These are phyloP conservation scores for Pleurotus sapidus DNA, from an alignment of 768 basidiomycete genomes.

Conservation along the genomic window DNA sequence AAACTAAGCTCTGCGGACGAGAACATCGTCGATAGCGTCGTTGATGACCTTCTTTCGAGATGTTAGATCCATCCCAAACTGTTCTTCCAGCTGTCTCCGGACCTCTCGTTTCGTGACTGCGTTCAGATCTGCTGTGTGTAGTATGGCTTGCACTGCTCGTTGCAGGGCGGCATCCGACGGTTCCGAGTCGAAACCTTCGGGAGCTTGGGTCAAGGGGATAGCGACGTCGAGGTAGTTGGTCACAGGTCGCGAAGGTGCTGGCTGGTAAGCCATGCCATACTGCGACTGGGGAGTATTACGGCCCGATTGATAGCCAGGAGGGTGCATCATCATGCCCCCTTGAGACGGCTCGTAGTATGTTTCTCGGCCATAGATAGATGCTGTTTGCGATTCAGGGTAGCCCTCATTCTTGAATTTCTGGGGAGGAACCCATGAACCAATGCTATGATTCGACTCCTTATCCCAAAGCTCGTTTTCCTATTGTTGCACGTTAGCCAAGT, in stretches of 20 bases:
- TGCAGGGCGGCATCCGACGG: slow-evolving; percentile 77
- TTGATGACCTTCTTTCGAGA: slow-evolving; percentile 74
- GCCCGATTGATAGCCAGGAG: slow-evolving; percentile 75
- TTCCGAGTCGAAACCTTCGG: slow-evolving; percentile 47
- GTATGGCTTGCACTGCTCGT: slow-evolving; percentile 65
- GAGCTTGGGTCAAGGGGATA: slow-evolving; percentile 51
- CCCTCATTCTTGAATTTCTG: slow-evolving; percentile 67
- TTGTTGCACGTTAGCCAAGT: slow-evolving; percentile 4
- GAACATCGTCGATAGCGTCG: slow-evolving; percentile 67
- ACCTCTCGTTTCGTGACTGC: slow-evolving; percentile 92
- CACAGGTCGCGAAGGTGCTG: slow-evolving; percentile 63
- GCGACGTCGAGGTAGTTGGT: slow-evolving; percentile 79
- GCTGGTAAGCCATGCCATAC: slow-evolving; percentile 50
- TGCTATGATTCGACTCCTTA: slow-evolving; percentile 93
- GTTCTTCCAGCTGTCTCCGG: slow-evolving; percentile 76
- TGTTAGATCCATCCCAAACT: slow-evolving; percentile 76
- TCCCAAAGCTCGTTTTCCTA: slow-evolving; percentile 98
- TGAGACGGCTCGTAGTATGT: slow-evolving; percentile 83
- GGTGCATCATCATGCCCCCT: slow-evolving; percentile 59
- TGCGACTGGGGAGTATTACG: slow-evolving; percentile 66
- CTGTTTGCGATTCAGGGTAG: slow-evolving; percentile 74
- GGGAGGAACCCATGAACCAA: slow-evolving; percentile 90
- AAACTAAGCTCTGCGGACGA: slow-evolving; percentile 47
- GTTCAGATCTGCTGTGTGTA: slow-evolving; percentile 81
- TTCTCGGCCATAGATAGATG: slow-evolving; percentile 84